Percentiles rank a stretch among this genome's conserved stretches.
Evolutionary conservation across 2,329 filamentous ascomycete species (phyloP).

Genomic region (Aspergillus vadensis): DNA sequence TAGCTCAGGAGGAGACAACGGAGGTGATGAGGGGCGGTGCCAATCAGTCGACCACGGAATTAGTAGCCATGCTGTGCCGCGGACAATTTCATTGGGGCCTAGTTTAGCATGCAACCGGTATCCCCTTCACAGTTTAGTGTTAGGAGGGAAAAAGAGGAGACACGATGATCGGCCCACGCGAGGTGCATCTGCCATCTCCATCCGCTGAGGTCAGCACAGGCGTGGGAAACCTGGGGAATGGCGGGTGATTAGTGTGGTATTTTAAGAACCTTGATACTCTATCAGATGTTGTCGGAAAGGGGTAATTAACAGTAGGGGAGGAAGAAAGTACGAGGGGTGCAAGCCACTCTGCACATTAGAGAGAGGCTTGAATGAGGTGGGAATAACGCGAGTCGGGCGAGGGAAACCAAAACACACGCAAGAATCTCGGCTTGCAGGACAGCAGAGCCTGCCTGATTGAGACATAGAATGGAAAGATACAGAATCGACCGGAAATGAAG

Average conservation of each 20-base stretch:
- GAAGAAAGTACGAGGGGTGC: too few relatives aligned
- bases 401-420: background rate
- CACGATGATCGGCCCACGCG: constrained; percentile 19
- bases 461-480: background rate
- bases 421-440: too few relatives aligned
- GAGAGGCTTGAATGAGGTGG: background rate
- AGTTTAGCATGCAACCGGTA: background rate
- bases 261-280: background rate
- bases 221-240: background rate
- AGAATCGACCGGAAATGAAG: background rate
- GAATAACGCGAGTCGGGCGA: background rate
- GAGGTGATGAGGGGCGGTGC: background rate
- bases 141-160: constrained; percentile 7
- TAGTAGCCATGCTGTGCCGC: background rate
- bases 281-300: too few relatives aligned
- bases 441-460: background rate
- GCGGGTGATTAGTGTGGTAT: background rate
- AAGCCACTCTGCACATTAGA: too few relatives aligned
- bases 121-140: background rate
- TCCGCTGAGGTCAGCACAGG: constrained; percentile 9
- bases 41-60: background rate
- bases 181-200: constrained; percentile 7
- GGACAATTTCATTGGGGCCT: constrained; percentile 12
- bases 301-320: too few relatives aligned
- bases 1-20: background rate